Conservation (phyloP, 768 basidiomycete genomes). For the Calocera viscosa region DNA sequence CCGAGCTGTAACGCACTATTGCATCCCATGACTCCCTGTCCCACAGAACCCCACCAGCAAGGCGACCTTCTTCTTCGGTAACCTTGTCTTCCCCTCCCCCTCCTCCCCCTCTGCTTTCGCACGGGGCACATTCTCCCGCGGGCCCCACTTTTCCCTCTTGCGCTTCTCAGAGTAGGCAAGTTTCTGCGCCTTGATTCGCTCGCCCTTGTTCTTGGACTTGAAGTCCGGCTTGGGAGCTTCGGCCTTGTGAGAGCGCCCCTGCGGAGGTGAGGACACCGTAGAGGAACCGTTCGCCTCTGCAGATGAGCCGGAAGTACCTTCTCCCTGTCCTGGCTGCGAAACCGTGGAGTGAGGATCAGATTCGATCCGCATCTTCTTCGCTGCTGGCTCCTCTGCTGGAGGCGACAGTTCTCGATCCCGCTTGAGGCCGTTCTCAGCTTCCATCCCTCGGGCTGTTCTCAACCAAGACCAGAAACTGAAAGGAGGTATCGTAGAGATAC, state of each 20-base stretch:
- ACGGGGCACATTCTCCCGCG: background rate
- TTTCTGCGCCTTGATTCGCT: background rate
- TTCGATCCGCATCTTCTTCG: conserved; percentile 1
- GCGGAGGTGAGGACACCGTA: background rate
- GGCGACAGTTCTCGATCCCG: background rate
- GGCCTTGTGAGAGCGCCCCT: background rate
- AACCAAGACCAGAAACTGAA: too few species aligned
- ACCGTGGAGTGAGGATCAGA: background rate
- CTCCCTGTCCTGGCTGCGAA: background rate
- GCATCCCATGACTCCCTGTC: conserved; percentile 87
- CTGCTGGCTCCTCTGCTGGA: background rate
- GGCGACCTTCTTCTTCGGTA: conserved; percentile 74
- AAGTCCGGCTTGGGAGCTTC: background rate
- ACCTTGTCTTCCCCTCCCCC: conserved; percentile 13
- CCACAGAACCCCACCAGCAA: conserved; percentile 85
- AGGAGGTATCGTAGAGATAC: too few species aligned
- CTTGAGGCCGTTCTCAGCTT: background rate
- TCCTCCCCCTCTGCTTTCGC: background rate
- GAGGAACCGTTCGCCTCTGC: background rate
- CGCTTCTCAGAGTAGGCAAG: background rate
- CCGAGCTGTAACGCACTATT: conserved; percentile 53
- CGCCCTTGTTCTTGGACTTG: background rate
- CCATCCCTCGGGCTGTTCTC: background rate
- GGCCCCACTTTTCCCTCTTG: background rate
- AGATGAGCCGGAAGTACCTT: background rate